phyloP scores from a whole-genome alignment of 2,329 filamentous ascomycete genomes.

The Camillea tinctor region DNA sequence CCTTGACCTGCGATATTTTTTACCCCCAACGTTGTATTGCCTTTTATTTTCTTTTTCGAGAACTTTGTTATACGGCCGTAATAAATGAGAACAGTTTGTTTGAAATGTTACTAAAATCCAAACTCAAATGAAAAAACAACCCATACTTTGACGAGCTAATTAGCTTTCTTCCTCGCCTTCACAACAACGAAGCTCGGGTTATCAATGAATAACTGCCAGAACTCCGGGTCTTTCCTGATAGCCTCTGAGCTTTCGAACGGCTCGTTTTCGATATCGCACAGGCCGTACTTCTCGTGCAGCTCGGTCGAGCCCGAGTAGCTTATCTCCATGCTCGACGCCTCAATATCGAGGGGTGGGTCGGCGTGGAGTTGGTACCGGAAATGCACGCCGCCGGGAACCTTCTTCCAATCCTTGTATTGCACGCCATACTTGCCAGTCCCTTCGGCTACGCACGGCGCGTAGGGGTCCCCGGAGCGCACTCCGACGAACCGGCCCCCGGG shows the following conservation, averaged over 20 bases:
- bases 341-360: constrained; percentile 17
- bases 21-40: too few species aligned
- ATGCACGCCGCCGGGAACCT: constrained; percentile 19
- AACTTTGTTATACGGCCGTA: too few species aligned
- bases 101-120: neutral
- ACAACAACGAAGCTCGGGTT: constrained; percentile 20
- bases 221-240: constrained; percentile 20
- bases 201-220: constrained; percentile 24
- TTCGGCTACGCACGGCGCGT: constrained; percentile 8
- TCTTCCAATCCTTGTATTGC: constrained; percentile 13
- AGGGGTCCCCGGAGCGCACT: constrained; percentile 18
- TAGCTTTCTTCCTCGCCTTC: constrained; percentile 18
- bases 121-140: neutral
- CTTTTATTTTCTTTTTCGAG: too few species aligned
- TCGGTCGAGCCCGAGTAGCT: constrained; percentile 22
- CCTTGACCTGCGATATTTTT: too few species aligned
- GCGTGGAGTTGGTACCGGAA: constrained; percentile 14
- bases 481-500: constrained; percentile 30
- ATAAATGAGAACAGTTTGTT: too few species aligned
- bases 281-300: constrained; percentile 22
- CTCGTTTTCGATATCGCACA: constrained; percentile 21
- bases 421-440: constrained; percentile 14
- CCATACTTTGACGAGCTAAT: neutral
- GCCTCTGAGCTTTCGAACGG: constrained; percentile 20
- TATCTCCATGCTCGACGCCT: constrained; percentile 19